phyloP scores from a whole-genome alignment of 345 rosid species.

The Camelina laxa region DNA sequence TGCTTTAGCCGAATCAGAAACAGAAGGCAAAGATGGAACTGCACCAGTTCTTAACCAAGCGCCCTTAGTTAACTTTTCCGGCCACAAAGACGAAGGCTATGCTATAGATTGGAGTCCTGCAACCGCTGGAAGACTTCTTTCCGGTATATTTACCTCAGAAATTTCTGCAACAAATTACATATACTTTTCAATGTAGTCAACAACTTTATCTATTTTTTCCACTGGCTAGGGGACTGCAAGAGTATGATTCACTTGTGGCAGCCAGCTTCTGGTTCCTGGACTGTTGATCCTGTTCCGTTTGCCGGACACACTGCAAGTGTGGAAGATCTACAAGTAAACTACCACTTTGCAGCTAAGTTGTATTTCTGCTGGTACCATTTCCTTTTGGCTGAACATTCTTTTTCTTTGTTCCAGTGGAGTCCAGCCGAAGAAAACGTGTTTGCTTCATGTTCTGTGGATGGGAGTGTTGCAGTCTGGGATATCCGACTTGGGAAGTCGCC shows the following conservation, averaged over 20 bases:
- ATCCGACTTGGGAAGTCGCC: conserved; percentile 71
- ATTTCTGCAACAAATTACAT: conserved; percentile 4
- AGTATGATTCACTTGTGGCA: conserved; percentile 89
- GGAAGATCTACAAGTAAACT: conserved; percentile 83
- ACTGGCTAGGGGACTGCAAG: conserved; percentile 77
- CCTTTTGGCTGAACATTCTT: conserved; percentile 27
- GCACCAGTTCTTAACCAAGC: conserved; percentile 75
- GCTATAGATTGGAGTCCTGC: conserved; percentile 95
- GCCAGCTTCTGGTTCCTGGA: conserved; percentile 79
- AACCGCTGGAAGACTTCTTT: conserved; percentile 76
- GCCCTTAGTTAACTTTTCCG: conserved; percentile 71
- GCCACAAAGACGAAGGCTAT: conserved; percentile 96
- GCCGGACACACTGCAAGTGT: conserved; percentile 85
- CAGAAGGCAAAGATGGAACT: conserved; percentile 58
- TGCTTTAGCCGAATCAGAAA: conserved; percentile 74
- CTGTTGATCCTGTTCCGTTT: conserved; percentile 71
- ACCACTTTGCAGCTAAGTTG: conserved; percentile 9
- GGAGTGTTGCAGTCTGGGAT: conserved; percentile 89
- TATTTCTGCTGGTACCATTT: neutral
- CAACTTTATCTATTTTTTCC: neutral
- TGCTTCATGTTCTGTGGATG: conserved; percentile 90
- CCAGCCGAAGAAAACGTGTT: conserved; percentile 79
- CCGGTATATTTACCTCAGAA: conserved; percentile 57
- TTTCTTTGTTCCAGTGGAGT: conserved; percentile 79
- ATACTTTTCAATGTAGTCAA: neutral